A percentile compares a stretch with the other conserved stretches of the same genome.
phyloP scores from a whole-genome alignment of 768 basidiomycete species.

The Hygrocybe coccinea region DNA sequence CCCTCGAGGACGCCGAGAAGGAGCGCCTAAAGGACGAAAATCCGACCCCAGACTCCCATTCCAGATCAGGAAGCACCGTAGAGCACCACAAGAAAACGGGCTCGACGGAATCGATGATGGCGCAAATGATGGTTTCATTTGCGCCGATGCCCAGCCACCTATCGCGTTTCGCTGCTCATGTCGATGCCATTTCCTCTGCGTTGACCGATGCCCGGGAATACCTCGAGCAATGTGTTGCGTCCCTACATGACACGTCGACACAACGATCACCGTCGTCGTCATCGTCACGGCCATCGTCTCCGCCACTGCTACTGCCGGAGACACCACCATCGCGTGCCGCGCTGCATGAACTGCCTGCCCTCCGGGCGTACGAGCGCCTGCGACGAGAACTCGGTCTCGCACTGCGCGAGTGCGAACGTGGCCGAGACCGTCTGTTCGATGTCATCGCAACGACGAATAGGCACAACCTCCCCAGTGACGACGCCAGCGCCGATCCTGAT shows the following conservation, averaged over 20 bases:
- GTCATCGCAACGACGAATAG: conserved; percentile 45
- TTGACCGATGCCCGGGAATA: conserved; percentile 68
- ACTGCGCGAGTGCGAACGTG: conserved; percentile 77
- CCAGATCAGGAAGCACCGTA: conserved; percentile 3
- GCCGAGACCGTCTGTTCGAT: conserved; percentile 57
- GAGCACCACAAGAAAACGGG: conserved; percentile 8
- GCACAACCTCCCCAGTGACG: conserved; percentile 24
- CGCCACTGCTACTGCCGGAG: background rate
- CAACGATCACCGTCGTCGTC: conserved; percentile 16
- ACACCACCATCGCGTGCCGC: conserved; percentile 8
- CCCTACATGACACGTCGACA: conserved; percentile 43
- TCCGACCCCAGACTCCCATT: conserved; percentile 34
- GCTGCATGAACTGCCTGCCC: conserved; percentile 39
- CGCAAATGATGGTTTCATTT: conserved; percentile 24
- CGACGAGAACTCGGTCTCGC: conserved; percentile 74
- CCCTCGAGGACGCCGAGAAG: conserved; percentile 56
- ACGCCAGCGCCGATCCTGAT: conserved; percentile 39
- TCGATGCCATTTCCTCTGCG: conserved; percentile 63
- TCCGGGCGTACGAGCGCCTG: conserved; percentile 71
- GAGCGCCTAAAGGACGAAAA: conserved; percentile 48
- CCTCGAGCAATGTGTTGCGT: conserved; percentile 55
- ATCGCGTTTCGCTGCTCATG: conserved; percentile 65
- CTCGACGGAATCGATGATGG: conserved; percentile 20
- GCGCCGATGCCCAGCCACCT: conserved; percentile 72
- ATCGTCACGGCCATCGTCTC: conserved; percentile 14